Evolutionary conservation across 1,139 yeast genomes (phyloP).

Genomic region (Lodderomyces margitis): DNA sequence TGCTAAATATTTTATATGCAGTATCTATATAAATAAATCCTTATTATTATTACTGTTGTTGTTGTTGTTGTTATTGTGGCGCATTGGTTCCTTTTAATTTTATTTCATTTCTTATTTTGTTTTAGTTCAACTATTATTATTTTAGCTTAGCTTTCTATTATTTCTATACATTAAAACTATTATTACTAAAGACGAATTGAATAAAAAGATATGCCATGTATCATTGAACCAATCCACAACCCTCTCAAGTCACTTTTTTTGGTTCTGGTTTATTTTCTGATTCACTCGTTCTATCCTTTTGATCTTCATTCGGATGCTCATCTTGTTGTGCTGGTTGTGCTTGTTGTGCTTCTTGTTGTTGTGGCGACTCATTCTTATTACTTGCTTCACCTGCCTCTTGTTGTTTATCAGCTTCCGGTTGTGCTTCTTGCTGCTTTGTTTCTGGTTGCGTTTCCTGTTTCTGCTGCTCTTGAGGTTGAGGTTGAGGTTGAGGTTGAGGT

Average conservation of each 20-base stretch:
- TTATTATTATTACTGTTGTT: no score
- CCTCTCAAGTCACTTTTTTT: background rate
- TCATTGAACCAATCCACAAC: no score
- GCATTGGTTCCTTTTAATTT: no score
- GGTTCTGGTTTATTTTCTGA: constrained; percentile 3
- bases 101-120: no score
- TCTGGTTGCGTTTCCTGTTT: constrained; percentile 1
- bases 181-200: no score
- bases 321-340: constrained; percentile 3
- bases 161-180: no score
- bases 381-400: background rate
- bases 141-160: no score
- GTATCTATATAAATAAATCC: no score
- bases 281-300: constrained; percentile 3
- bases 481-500: background rate
- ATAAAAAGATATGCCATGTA: no score
- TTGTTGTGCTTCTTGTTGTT: constrained; percentile 3
- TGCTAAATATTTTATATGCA: no score
- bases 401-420: constrained; percentile 2
- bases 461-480: background rate
- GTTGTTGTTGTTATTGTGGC: no score
- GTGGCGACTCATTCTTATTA: background rate
- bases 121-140: no score
- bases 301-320: constrained; percentile 7
- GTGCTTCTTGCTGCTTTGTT: background rate